Evolutionary conservation across 768 basidiomycete genomes (phyloP), one percentile per base, ranked within the genome.

Genomic region (Heimioporus sp.): DNA sequence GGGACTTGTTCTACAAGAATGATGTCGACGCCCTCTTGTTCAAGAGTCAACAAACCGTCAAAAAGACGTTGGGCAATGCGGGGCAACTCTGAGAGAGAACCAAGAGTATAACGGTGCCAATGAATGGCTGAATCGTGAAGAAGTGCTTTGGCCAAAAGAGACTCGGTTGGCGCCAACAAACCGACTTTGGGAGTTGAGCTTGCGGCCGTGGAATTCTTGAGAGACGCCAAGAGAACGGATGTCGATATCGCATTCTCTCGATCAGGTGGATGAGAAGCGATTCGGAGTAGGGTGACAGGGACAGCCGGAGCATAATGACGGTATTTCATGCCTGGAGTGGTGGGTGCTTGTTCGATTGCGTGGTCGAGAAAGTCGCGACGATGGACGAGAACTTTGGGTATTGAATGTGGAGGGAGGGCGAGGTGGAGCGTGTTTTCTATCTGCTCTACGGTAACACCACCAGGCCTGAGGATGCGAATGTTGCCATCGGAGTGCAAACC

Each of bases 311-410:
- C 89, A 67, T 99, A 99, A 72, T 99, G 97, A 46, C 87, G 82
- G 68, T 99, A 99, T 72, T 99, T 99, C 95, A 98, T 97, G 31
- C 97, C 97, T 2, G 97, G 97, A 0, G 97, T 98, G 9, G 92
- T 93, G 10, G 97, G 97, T 0, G 85, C 80, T 36, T 76, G 74
- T 66, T 92, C 90, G 51, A 89, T 74, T n/a, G 68, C 69, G 36
- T 80, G 75, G 61, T 90, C 89, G 31, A 72, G 59, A 63, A 85
- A 95, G 67, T 96, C 91, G 12, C 90, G 81, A 47, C 80, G 76
- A 65, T 92, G 87, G 12, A 93, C 90, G 48, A 93, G 75, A 28
- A 92, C 86, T 15, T 70, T 73, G 3, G 86, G 85, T n/a, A 74
- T 63, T 11, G 60, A 56, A 30, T 67, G 67, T 41, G 66, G 51